Base-by-base conservation (phyloP, 306 rosid genomes). In the Lathyrus aphaca region DNA sequence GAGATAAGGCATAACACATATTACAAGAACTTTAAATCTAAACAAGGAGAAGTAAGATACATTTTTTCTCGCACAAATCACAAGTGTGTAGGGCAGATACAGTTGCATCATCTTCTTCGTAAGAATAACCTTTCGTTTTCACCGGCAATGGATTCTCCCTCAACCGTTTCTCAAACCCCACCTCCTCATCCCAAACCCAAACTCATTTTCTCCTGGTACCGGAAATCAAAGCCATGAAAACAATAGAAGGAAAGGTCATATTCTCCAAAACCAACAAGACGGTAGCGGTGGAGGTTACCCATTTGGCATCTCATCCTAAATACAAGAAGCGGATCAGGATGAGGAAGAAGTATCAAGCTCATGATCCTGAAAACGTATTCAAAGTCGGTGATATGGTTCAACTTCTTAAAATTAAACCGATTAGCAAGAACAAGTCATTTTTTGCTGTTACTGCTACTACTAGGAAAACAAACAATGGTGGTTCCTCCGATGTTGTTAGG, bases 331-430 rank as follows among this genome's bases (percentile, higher is more conserved):
- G 97, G 25, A 77, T 91, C 10, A 89, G 88, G 90, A 89, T 73
- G 87, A 91, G 84, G 97, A 94, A 94, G 91, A 94, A 91, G 96
- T 94, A 84, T 72, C 99, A 94, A 68, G 92, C 95, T 45, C 99
- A 94, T 63, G 99, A 94, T 84, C 88, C 91, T 0, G 91, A 91
- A 2, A 94, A 91, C 80, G 85, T 62, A 30, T 94, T 94, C 95
- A 43, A 87, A 66, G 87, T 87, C 1, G 99, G 99, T 2, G 97
- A 94, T 64, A 3, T 83, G 17, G 99, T 94, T 4, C 89, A 86
- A 82, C 96, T 94, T 57, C 85, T 79, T 29, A 88, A 83, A 62
- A 81, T 80, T 58, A 81, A 84, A 14, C 99, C 99, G 61, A 91
- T 94, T 10, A 94, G 99, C 78, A 94, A 94, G 86, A 87, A 79